Evolutionary conservation across 768 basidiomycete genomes (phyloP), one percentile per base, ranked within the genome.

Genomic region (Lactifluus piperatus): DNA sequence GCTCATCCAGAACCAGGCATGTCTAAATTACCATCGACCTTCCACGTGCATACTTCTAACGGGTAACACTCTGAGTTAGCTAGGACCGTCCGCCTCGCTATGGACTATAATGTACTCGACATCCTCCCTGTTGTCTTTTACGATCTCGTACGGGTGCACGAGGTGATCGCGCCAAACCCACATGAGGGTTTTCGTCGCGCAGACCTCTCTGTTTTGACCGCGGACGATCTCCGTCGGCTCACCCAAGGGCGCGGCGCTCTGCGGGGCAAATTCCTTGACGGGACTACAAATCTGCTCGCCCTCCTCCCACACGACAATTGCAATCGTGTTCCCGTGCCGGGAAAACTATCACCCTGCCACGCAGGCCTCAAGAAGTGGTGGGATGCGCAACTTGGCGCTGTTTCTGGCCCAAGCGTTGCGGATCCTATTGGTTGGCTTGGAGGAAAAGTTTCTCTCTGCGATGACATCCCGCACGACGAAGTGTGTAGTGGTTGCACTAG

Each of bases 301-400:
- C 51, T 97, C 73, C 66, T 93, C 90, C 62, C 88, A 75, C 7
- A 94, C 93, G 10, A 95, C 91, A 22, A 91, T 90, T 26, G 83
- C 75, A 67, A 97, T 89, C 29, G 91, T 86, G 69, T 97, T 93
- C 18, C 88, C 86, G 22, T 83, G 81, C 16, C 79, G 70, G 62
- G 53, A 45, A 49, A 53, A 30, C 44, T 36, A 9, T 50, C 61
- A 6, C 49, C 50, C 24, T 61, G 60, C 48, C 44, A 41, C n/a
- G 22, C 54, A 1, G 44, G 60, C 29, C 50, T 61, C 29, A 61
- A 47, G 36, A 56, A 56, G 5, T 61, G 60, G 60, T 61, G 60
- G 60, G 50, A 56, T 13, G n/a, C 24, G 8, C 60, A 56, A 18
- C 60, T 51, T 18, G 58, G 53, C 18, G 53, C 48, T 18, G 50